These are phyloP conservation scores for Mycena olivaceomarginata DNA, from an alignment of 768 basidiomycete genomes.

Conservation along the genomic window DNA sequence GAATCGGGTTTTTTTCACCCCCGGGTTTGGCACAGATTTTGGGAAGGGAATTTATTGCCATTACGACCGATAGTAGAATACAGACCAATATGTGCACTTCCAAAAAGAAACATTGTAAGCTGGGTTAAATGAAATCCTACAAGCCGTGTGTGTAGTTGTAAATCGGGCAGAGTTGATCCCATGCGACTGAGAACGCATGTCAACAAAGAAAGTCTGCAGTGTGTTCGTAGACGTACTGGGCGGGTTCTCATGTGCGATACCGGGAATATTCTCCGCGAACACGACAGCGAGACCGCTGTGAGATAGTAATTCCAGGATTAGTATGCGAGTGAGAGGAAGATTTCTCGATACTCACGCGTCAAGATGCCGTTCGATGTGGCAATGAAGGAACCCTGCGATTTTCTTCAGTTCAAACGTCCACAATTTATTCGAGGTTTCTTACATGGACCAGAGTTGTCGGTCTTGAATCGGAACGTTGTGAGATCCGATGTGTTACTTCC, in stretches of 20 bases:
- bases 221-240: constrained; percentile 7
- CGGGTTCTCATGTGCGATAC: constrained; percentile 11
- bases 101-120: too few relatives aligned
- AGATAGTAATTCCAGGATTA: not conserved
- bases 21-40: too few relatives aligned
- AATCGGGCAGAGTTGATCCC: constrained; percentile 41
- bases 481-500: not conserved
- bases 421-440: too few relatives aligned
- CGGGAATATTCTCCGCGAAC: constrained; percentile 42
- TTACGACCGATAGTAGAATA: too few relatives aligned
- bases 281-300: constrained; percentile 45
- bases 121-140: too few relatives aligned
- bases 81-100: too few relatives aligned
- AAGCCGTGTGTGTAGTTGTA: constrained; percentile 8
- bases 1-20: too few relatives aligned
- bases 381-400: constrained; percentile 57
- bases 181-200: constrained; percentile 7
- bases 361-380: constrained; percentile 61
- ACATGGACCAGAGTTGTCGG: constrained; percentile 74
- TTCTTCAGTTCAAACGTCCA: too few relatives aligned
- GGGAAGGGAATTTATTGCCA: too few relatives aligned
- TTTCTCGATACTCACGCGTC: constrained; percentile 43
- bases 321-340: too few relatives aligned
- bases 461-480: constrained; percentile 49
- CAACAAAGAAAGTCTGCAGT: not conserved